Evolutionary conservation across 495 filamentous ascomycete genomes (phyloP), one percentile per base, ranked within the genome.

Genomic region (Extremus antarcticus): DNA sequence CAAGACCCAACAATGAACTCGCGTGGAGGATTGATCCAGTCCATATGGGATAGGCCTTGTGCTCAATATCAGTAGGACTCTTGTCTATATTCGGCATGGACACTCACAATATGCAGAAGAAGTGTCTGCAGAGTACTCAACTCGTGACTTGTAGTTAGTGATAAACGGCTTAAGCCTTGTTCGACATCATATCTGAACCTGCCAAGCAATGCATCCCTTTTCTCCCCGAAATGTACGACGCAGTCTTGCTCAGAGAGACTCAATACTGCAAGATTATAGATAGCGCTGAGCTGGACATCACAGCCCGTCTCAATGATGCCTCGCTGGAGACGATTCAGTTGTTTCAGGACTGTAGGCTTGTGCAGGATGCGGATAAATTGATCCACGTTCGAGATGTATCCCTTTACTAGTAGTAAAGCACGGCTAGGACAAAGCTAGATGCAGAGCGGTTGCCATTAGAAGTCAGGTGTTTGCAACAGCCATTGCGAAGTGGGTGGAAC

Each of bases 1-100:
- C 66, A 1, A 67, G 55, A 1, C 73, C 73, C 13, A 35, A 13
- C 29, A 35, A 35, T 7, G 29, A 35, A 13, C 29, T 35, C 29
- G 29, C 29, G 13, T 35, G 29, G 29, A 35, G 29, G 29, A 35
- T 35, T 7, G 29, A 35, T 4, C 29, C 29, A 35, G 29, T 35
- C 29, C 29, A 35, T 7, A 35, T 13, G 7, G 13, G 29, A 35
- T 35, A 35, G 13, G 29, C 29, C 29, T 35, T 35, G 7, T 7
- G 7, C 4, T 35, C 13, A 13, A 13, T 35, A 35, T 35, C 13
- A 35, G 29, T 7, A 13, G 13, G 7, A 35, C 13, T 13, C 13
- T 4, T 4, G 7, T 35, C 7, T 13, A 35, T 35, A 4, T 35
- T 35, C 13, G 29, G 29, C 29, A 13, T 7, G 13, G 29, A 35